These are phyloP conservation scores for Oryza nivara DNA, from an alignment of 176 grass and related monocot species.

Conservation along the genomic window DNA sequence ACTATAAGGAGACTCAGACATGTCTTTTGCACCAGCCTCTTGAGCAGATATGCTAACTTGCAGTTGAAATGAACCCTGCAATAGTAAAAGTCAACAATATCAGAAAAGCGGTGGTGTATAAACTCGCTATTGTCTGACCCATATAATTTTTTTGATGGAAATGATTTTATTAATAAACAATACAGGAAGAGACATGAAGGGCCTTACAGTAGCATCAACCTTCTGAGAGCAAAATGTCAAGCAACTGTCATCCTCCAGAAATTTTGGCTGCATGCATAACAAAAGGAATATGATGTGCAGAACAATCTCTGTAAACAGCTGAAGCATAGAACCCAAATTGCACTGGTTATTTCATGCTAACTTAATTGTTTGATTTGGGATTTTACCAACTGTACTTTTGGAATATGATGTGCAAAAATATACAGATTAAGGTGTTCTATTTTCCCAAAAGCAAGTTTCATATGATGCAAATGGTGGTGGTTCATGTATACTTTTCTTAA, in stretches of 20 bases:
- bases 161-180: slow-evolving; percentile 10
- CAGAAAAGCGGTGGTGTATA: slow-evolving; percentile 9
- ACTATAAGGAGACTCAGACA: slow-evolving; percentile 76
- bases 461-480: not conserved
- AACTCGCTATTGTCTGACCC: not conserved
- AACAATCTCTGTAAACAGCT: slow-evolving; percentile 3
- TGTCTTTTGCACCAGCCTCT: slow-evolving; percentile 75
- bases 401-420: slow-evolving; percentile 22
- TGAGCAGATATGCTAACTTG: slow-evolving; percentile 83
- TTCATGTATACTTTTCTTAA: not conserved
- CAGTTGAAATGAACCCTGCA: slow-evolving; percentile 78
- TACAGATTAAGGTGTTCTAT: slow-evolving; percentile 1
- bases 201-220: slow-evolving; percentile 72
- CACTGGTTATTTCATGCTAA: slow-evolving; percentile 18
- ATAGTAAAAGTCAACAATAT: slow-evolving; percentile 44
- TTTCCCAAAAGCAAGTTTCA: slow-evolving; percentile 12
- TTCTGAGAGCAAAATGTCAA: slow-evolving; percentile 81
- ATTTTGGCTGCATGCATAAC: slow-evolving; percentile 68
- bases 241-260: slow-evolving; percentile 73
- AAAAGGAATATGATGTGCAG: slow-evolving; percentile 16
- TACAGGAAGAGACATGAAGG: slow-evolving; percentile 4
- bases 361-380: slow-evolving; percentile 16
- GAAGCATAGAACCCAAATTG: not conserved
- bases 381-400: slow-evolving; percentile 7
- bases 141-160: not conserved